Percentiles rank a stretch among this genome's conserved stretches.
Conservation (phyloP, 2,329 filamentous ascomycete species). For the Elsinoe fawcettii region DNA sequence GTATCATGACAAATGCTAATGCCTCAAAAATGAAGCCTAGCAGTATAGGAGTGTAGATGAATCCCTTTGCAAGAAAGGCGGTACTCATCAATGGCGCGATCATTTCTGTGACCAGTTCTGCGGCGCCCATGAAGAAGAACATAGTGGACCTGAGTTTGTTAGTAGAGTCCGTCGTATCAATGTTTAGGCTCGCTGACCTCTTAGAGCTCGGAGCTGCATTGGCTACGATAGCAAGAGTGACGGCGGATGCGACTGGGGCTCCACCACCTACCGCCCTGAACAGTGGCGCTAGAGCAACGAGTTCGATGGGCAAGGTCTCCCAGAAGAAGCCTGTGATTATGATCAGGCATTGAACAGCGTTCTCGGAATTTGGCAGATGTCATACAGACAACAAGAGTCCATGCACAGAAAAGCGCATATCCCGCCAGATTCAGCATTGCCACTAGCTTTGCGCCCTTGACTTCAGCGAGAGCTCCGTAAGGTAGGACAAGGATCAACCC, state of each 20-base stretch:
- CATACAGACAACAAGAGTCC: neutral
- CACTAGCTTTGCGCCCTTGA: conserved; percentile 4
- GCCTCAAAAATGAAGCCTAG: conserved; percentile 10
- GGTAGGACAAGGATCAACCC: conserved; percentile 6
- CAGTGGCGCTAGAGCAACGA: neutral
- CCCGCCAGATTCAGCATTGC: conserved; percentile 3
- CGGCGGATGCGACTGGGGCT: neutral
- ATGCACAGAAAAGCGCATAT: conserved; percentile 4
- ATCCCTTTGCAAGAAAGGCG: neutral
- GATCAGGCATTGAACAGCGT: too few species aligned
- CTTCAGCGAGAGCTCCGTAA: neutral
- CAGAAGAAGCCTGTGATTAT: too few species aligned
- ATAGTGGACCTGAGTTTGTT: neutral
- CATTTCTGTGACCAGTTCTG: conserved; percentile 5
- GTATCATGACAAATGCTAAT: neutral
- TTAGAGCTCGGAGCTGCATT: conserved; percentile 4
- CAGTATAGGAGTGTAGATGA: conserved; percentile 3
- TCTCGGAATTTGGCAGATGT: too few species aligned
- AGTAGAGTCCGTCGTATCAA: too few species aligned
- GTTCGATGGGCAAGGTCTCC: too few species aligned
- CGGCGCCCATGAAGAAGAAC: conserved; percentile 7
- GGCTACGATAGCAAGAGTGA: conserved; percentile 6
- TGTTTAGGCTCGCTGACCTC: neutral
- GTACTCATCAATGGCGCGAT: conserved; percentile 5
- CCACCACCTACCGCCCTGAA: conserved; percentile 8